Conservation (phyloP, 495 filamentous ascomycete species). For the Friedmanniomyces endolithicus region DNA sequence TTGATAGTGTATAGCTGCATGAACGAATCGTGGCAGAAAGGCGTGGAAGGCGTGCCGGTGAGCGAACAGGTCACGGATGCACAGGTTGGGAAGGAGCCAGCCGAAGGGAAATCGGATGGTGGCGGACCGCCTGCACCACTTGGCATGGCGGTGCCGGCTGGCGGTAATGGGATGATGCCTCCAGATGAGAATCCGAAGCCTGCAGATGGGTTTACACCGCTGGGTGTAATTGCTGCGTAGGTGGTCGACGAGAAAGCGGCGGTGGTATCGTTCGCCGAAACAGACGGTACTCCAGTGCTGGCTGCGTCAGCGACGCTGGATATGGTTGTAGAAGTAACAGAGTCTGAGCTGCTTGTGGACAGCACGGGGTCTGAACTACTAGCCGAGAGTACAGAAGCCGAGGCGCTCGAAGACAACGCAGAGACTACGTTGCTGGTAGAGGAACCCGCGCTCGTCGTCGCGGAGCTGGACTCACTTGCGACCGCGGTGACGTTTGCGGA, state of each 20-base stretch:
- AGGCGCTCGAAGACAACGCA: too few relatives aligned
- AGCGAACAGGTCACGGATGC: neutral
- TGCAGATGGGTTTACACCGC: neutral
- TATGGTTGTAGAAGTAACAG: neutral
- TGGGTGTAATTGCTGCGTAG: neutral
- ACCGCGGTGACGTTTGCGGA: neutral
- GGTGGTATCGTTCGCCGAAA: neutral
- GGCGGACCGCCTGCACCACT: neutral
- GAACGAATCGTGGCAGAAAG: constrained; percentile 1
- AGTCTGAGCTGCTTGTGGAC: too few relatives aligned
- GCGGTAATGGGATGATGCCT: neutral
- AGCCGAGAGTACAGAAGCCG: too few relatives aligned
- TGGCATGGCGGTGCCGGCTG: neutral
- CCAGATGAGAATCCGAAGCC: neutral
- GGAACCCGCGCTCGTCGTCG: neutral
- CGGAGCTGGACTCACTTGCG: neutral
- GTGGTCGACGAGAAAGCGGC: neutral
- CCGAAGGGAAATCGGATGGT: neutral
- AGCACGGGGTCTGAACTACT: too few relatives aligned
- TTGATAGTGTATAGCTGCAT: constrained; percentile 7
- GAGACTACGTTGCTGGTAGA: neutral
- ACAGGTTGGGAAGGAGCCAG: neutral
- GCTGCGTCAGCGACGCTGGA: neutral
- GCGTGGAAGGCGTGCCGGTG: neutral
- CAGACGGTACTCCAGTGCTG: neutral